Evolutionary conservation across 257 asterid species (phyloP).

Genomic region (Fraxinus americana): DNA sequence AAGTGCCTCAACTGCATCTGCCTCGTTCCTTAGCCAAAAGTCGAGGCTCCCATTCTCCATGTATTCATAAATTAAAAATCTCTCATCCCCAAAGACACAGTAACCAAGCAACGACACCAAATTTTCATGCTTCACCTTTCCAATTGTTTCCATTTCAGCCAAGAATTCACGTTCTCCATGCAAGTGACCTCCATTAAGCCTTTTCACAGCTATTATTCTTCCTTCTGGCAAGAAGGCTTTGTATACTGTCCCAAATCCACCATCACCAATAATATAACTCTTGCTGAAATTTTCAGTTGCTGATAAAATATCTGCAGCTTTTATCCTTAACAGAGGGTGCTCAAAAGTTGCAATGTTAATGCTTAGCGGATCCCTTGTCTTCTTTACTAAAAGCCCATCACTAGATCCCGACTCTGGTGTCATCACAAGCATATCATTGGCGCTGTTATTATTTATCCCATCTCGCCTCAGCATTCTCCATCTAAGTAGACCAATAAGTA

Average conservation of each 20-base stretch:
- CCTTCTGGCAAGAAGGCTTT: conserved; percentile 53
- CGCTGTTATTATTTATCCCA: conserved; percentile 21
- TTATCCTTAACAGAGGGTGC: conserved; percentile 57
- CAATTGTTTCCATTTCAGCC: conserved; percentile 85
- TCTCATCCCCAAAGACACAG: conserved; percentile 64
- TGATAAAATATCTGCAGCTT: conserved; percentile 54
- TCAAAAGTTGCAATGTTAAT: conserved; percentile 80
- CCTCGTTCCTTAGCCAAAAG: conserved; percentile 56
- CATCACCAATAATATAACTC: conserved; percentile 70
- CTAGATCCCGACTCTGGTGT: conserved; percentile 43
- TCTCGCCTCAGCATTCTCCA: conserved; percentile 40
- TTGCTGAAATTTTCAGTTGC: conserved; percentile 78
- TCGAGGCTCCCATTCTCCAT: conserved; percentile 91
- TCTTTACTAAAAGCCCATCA: conserved; percentile 49
- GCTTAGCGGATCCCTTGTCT: conserved; percentile 68
- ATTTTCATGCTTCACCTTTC: conserved; percentile 72
- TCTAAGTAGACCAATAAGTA: conserved; percentile 40
- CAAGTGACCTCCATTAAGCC: conserved; percentile 63
- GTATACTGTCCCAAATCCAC: conserved; percentile 81
- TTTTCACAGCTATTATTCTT: conserved; percentile 61
- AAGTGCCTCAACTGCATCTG: conserved; percentile 40
- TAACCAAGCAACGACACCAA: conserved; percentile 73
- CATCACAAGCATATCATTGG: conserved; percentile 35
- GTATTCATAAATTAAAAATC: conserved; percentile 66
- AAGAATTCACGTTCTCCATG: conserved; percentile 72